These are phyloP conservation scores for Ophiostoma himal-ulmi DNA, from an alignment of 2,329 filamentous ascomycete genomes.

Conservation along the genomic window DNA sequence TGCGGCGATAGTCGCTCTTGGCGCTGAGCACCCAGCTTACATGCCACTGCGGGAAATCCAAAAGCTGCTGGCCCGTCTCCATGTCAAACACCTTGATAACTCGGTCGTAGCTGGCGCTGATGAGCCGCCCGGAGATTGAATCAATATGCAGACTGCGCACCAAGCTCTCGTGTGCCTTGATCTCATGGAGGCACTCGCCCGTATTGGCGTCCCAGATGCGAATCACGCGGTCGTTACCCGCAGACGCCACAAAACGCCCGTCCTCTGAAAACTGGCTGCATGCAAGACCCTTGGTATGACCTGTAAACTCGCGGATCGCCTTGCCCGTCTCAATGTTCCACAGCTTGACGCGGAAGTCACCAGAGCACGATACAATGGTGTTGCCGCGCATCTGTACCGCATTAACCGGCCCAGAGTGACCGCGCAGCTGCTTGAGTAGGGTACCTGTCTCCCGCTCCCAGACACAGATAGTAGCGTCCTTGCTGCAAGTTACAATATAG, in stretches of 20 bases:
- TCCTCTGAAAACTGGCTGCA: slow-evolving; percentile 96
- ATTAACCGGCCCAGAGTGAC: slow-evolving; percentile 89
- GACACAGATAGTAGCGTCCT: slow-evolving; percentile 88
- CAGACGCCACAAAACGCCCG: slow-evolving; percentile 85
- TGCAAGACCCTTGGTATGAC: slow-evolving; percentile 87
- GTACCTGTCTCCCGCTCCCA: slow-evolving; percentile 80
- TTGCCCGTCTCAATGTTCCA: slow-evolving; percentile 91
- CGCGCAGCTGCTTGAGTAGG: slow-evolving; percentile 71
- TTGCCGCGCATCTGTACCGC: slow-evolving; percentile 92
- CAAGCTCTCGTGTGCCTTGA: slow-evolving; percentile 76
- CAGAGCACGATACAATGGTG: slow-evolving; percentile 85
- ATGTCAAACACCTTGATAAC: slow-evolving; percentile 94
- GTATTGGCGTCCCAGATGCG: slow-evolving; percentile 94
- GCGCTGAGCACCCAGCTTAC: slow-evolving; percentile 94
- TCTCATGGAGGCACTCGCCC: slow-evolving; percentile 72
- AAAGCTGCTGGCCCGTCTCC: slow-evolving; percentile 67
- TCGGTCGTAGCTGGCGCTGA: slow-evolving; percentile 91
- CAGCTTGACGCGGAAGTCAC: slow-evolving; percentile 86
- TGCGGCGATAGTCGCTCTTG: slow-evolving; percentile 90
- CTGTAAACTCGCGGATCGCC: slow-evolving; percentile 82
- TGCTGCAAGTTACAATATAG: slow-evolving; percentile 94
- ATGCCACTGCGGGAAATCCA: slow-evolving; percentile 91
- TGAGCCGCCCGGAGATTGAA: slow-evolving; percentile 73
- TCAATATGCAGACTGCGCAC: slow-evolving; percentile 91
- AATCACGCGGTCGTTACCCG: slow-evolving; percentile 91